phyloP scores from a whole-genome alignment of 2,329 filamentous ascomycete species.

The Scedosporium dehoogii region DNA sequence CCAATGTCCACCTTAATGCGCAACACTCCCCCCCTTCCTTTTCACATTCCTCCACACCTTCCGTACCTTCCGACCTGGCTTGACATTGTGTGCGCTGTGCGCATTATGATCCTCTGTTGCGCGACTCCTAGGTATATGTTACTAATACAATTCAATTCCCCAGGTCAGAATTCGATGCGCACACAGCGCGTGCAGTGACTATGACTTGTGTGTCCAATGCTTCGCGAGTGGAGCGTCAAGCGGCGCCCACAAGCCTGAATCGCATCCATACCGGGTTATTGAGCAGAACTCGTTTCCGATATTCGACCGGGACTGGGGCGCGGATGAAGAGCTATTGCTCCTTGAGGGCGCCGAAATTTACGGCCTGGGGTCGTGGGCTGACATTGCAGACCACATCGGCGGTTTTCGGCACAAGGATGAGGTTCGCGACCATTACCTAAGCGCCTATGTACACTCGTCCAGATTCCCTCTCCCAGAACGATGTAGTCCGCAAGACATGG shows the following conservation, averaged over 20 bases:
- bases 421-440: conserved; percentile 86
- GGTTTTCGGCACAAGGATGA: conserved; percentile 92
- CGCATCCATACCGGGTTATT: conserved; percentile 85
- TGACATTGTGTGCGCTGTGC: neutral
- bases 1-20: neutral
- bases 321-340: conserved; percentile 89
- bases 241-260: conserved; percentile 75
- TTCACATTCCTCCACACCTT: neutral
- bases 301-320: conserved; percentile 89
- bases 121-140: conserved; percentile 8
- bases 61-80: neutral
- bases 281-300: conserved; percentile 98
- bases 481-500: conserved; percentile 73
- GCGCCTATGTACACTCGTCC: conserved; percentile 74
- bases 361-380: conserved; percentile 91
- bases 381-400: conserved; percentile 96
- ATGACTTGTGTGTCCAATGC: conserved; percentile 93
- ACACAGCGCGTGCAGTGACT: conserved; percentile 73
- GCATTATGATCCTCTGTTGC: neutral
- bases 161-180: conserved; percentile 94
- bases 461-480: conserved; percentile 79
- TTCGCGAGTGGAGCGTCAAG: conserved; percentile 75
- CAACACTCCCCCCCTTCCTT: neutral
- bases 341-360: conserved; percentile 94
- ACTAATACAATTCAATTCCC: conserved; percentile 5